Conservation (phyloP, 176 grass and related monocot species). For the Phragmites australis region DNA sequence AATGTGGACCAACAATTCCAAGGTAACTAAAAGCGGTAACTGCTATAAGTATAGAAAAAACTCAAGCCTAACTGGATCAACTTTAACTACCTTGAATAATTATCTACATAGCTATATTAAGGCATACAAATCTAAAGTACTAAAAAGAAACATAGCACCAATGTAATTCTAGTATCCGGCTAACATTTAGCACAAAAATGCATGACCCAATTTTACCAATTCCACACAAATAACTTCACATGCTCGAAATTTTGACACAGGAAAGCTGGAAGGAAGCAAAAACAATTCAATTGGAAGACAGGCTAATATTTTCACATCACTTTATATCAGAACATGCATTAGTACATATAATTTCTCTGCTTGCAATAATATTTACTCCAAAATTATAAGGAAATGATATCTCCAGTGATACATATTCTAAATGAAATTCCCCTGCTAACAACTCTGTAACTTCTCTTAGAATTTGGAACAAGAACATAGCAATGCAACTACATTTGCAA, state of each 20-base stretch:
- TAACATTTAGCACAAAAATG: background rate
- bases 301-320: background rate
- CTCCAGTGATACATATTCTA: background rate
- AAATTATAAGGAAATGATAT: background rate
- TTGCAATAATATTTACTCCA: background rate
- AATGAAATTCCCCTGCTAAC: background rate
- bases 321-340: conserved; percentile 8
- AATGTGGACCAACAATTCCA: background rate
- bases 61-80: background rate
- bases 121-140: background rate
- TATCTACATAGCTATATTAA: background rate
- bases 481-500: background rate
- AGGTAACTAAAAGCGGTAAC: background rate
- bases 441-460: background rate
- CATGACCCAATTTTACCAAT: background rate
- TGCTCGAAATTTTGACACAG: background rate
- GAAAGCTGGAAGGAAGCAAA: background rate
- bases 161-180: background rate
- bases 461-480: conserved; percentile 18
- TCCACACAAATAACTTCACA: background rate
- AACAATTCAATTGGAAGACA: background rate
- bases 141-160: background rate
- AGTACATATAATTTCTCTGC: background rate
- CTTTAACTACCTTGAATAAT: background rate
- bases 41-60: background rate